A percentile compares a stretch with the other conserved stretches of the same genome.
Conservation (phyloP, 2,329 filamentous ascomycete genomes). For the Ambrosiella cleistominuta region DNA sequence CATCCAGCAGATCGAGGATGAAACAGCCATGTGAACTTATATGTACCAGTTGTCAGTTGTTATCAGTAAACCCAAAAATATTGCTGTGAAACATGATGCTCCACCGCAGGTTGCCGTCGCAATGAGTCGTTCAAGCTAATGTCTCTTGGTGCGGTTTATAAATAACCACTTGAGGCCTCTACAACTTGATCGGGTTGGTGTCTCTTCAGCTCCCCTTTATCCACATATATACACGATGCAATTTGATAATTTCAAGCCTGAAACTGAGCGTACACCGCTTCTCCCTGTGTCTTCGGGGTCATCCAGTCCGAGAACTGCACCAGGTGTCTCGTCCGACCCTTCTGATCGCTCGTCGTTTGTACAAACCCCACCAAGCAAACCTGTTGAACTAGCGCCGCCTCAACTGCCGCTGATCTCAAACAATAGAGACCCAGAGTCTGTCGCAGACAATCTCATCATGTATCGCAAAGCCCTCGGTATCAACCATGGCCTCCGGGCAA, state of each 20-base stretch:
- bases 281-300: no score
- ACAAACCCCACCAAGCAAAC: neutral
- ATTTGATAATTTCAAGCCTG: no score
- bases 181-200: no score
- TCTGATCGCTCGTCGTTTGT: neutral
- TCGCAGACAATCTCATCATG: conserved; percentile 1
- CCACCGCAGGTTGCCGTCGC: no score
- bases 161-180: no score
- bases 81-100: no score
- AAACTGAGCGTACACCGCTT: no score
- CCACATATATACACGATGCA: no score
- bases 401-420: neutral
- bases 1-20: neutral
- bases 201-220: no score
- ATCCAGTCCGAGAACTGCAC: no score
- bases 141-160: no score
- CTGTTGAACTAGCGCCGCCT: neutral
- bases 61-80: neutral
- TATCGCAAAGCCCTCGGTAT: conserved; percentile 9
- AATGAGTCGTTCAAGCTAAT: no score
- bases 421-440: neutral
- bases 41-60: neutral
- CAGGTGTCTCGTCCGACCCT: neutral
- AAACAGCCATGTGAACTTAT: conserved; percentile 1
- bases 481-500: neutral